Conservation (phyloP, 495 filamentous ascomycete genomes). For the Pseudevernia furfuracea region DNA sequence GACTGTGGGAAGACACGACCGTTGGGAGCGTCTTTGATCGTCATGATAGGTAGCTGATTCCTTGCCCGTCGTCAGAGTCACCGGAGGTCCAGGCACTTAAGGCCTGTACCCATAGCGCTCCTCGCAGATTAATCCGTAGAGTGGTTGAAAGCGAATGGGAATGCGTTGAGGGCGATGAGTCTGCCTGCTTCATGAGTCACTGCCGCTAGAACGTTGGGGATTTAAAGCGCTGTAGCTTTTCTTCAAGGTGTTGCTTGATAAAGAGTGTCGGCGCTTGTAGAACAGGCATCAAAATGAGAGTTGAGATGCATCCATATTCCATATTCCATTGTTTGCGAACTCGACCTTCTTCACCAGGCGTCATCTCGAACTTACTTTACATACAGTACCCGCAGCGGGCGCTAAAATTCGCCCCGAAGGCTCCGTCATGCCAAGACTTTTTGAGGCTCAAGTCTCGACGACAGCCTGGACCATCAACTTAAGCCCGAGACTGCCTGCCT, state of each 20-base stretch:
- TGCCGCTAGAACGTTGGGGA: background rate
- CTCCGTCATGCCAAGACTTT: constrained; percentile 16
- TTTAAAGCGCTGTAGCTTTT: background rate
- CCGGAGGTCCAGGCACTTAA: background rate
- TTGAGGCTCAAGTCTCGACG: constrained; percentile 3
- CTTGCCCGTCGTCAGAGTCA: background rate
- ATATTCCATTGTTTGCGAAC: background rate
- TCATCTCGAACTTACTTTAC: background rate
- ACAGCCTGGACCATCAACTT: background rate
- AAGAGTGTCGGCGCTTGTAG: background rate
- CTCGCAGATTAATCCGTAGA: background rate
- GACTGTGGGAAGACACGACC: constrained; percentile 11
- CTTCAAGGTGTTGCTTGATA: background rate
- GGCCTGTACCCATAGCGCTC: constrained; percentile 11
- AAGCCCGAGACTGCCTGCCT: background rate
- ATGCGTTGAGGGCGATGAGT: background rate
- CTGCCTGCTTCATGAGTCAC: background rate
- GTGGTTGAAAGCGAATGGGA: background rate
- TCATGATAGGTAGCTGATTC: background rate
- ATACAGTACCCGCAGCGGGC: constrained; percentile 7
- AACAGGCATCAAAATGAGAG: background rate
- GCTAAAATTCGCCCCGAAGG: constrained; percentile 5
- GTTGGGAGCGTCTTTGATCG: constrained; percentile 11
- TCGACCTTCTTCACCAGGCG: background rate
- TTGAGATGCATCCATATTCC: background rate